phyloP scores from a whole-genome alignment of 2,329 filamentous ascomycete species.

The Chaetomiaceae sp. region DNA sequence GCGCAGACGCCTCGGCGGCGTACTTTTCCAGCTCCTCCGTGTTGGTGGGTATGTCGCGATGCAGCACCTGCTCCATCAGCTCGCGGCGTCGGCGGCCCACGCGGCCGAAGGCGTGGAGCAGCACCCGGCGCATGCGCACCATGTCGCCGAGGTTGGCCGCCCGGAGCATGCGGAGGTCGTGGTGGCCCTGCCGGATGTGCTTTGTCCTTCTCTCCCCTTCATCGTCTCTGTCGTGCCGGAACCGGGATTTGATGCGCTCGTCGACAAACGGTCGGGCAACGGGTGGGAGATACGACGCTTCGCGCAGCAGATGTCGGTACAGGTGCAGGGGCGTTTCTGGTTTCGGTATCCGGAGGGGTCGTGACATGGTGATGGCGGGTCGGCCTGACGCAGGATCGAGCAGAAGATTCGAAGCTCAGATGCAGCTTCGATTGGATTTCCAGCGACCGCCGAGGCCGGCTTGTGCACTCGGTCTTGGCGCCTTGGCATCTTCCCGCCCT shows the following conservation, averaged over 20 bases:
- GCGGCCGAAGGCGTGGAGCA: constrained; percentile 50
- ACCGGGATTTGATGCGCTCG: constrained; percentile 42
- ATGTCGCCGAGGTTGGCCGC: constrained; percentile 51
- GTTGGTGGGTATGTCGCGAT: constrained; percentile 36
- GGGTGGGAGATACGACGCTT: constrained; percentile 55
- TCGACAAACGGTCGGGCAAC: constrained; percentile 44
- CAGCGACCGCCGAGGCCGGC: too few species aligned
- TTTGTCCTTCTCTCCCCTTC: constrained; percentile 11
- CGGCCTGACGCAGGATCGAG: neutral
- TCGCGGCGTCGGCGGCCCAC: constrained; percentile 47
- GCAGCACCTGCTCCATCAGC: constrained; percentile 40
- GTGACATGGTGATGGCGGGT: constrained; percentile 29
- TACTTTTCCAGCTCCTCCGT: constrained; percentile 39
- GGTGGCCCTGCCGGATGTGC: constrained; percentile 40
- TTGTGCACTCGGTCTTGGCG: too few species aligned
- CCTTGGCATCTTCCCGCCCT: too few species aligned
- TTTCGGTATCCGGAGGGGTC: constrained; percentile 32
- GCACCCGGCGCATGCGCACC: constrained; percentile 43
- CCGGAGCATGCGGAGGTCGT: constrained; percentile 44
- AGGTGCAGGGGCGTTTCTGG: constrained; percentile 37
- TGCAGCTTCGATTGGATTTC: too few species aligned
- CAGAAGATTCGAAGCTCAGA: too few species aligned
- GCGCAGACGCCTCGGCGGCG: constrained; percentile 18
- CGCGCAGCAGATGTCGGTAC: constrained; percentile 58
- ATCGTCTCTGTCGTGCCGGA: constrained; percentile 38